A percentile compares a stretch with the other conserved stretches of the same genome.
These are phyloP conservation scores for Coccomyxa sp. DNA, from an alignment of 139 green algal species.

Conservation along the genomic window DNA sequence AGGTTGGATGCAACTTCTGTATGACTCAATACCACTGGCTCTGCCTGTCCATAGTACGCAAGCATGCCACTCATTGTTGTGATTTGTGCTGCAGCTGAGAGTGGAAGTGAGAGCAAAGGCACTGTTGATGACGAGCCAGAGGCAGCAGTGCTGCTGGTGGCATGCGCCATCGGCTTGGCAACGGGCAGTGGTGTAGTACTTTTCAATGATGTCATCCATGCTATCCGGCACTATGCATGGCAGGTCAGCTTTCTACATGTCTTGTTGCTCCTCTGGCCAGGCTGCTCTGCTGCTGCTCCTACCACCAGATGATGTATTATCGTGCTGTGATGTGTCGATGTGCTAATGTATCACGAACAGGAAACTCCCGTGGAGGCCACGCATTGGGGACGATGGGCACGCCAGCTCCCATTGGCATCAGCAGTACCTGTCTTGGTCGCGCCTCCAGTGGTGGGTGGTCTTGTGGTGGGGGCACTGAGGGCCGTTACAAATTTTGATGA, in stretches of 20 bases:
- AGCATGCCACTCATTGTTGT: too few species aligned
- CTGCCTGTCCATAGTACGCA: too few species aligned
- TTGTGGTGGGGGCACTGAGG: constrained; percentile 10
- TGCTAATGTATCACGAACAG: background rate
- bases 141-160: constrained; percentile 36
- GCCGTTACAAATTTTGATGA: constrained; percentile 7
- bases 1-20: too few species aligned
- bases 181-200: constrained; percentile 44
- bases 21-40: too few species aligned
- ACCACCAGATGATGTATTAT: background rate
- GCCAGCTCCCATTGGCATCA: background rate
- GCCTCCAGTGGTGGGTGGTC: constrained; percentile 9
- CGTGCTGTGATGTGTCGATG: background rate
- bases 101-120: too few species aligned
- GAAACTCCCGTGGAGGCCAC: constrained; percentile 3
- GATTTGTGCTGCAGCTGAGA: too few species aligned
- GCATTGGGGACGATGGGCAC: constrained; percentile 16
- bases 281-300: background rate
- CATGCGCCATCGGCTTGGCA: constrained; percentile 39
- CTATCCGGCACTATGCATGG: constrained; percentile 32
- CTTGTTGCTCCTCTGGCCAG: background rate
- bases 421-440: background rate
- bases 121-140: constrained; percentile 33
- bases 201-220: constrained; percentile 50
- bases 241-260: background rate